phyloP scores from a whole-genome alignment of 257 asterid genomes.

The Solanum sitiens region DNA sequence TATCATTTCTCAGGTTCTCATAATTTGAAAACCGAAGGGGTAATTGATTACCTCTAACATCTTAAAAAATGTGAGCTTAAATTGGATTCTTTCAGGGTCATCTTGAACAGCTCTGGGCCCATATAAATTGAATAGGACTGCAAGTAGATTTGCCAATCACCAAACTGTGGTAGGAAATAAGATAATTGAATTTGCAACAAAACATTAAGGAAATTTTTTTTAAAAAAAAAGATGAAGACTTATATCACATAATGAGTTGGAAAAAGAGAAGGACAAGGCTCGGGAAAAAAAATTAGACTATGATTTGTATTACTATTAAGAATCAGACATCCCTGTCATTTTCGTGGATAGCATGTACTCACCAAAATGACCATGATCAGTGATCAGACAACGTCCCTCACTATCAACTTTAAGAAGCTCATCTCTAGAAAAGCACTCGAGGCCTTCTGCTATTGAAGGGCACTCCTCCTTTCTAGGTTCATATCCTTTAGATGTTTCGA shows the following conservation, averaged over 20 bases:
- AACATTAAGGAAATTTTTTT: background rate
- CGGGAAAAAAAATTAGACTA: background rate
- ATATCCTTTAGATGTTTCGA: slow-evolving; percentile 28
- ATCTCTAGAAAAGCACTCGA: slow-evolving; percentile 51
- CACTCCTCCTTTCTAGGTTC: slow-evolving; percentile 35
- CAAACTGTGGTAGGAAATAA: background rate
- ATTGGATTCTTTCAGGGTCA: slow-evolving; percentile 68
- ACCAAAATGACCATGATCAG: slow-evolving; percentile 92
- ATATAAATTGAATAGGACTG: slow-evolving; percentile 91
- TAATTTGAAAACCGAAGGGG: background rate
- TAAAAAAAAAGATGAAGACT: background rate
- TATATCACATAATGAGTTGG: background rate
- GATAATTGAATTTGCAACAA: background rate
- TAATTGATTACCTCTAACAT: slow-evolving; percentile 55
- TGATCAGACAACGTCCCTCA: slow-evolving; percentile 91
- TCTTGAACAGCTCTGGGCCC: slow-evolving; percentile 84
- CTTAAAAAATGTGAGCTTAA: slow-evolving; percentile 57
- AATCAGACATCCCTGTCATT: background rate
- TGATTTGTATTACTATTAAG: background rate
- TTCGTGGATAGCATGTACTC: slow-evolving; percentile 12
- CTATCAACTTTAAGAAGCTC: slow-evolving; percentile 76
- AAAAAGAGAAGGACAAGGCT: background rate
- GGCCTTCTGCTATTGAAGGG: slow-evolving; percentile 32
- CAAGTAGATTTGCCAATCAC: slow-evolving; percentile 6
- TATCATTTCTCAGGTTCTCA: background rate